Evolutionary conservation across 441 rosid species (phyloP), one percentile per base, ranked within the genome.

Genomic region (Lepidium campestre): DNA sequence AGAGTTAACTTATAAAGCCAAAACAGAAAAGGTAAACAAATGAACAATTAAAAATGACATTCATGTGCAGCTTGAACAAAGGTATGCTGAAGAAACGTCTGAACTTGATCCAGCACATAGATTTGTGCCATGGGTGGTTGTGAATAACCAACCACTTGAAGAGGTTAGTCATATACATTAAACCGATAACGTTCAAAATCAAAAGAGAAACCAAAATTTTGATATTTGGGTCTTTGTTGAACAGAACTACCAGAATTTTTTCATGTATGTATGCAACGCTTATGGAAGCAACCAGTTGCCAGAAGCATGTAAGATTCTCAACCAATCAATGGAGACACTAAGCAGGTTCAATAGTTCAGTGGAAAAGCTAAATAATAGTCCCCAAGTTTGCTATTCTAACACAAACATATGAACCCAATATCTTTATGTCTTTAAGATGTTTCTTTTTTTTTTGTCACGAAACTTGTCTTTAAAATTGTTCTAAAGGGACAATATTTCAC

Each of bases 51-150:
- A 48, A 19, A 34, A 14, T 68, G 22, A 54, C 49, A 35, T 44
- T 13, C 35, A 5, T 49, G 27, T 76, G 79, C 91, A 88, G 95
- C 79, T 86, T 57, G 81, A 78, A 65, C 66, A 56, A 23, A 57
- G 40, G 47, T 45, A 77, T 74, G 83, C 75, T 11, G 40, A 74
- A 50, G 91, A 88, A 73, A 86, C 93, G 25, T 72, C 75, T 9
- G 58, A 70, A 60, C 95, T 91, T 10, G 20, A 20, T 54, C 95
- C 93, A 52, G 79, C 90, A 39, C 85, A 58, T 13, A 49, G 69
- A 15, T 77, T 57, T 72, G 63, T 91, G 53, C 93, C 93, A 45
- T 91, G 96, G 91, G 77, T 90, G 49, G 77, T 82, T 48, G 82
- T 88, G 47, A 80, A 88, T 36, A 65, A 77, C 63, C 86, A 61